A percentile compares a stretch with the other conserved stretches of the same genome.
phyloP scores from a whole-genome alignment of 768 basidiomycete genomes.

The Lentinula sp. region DNA sequence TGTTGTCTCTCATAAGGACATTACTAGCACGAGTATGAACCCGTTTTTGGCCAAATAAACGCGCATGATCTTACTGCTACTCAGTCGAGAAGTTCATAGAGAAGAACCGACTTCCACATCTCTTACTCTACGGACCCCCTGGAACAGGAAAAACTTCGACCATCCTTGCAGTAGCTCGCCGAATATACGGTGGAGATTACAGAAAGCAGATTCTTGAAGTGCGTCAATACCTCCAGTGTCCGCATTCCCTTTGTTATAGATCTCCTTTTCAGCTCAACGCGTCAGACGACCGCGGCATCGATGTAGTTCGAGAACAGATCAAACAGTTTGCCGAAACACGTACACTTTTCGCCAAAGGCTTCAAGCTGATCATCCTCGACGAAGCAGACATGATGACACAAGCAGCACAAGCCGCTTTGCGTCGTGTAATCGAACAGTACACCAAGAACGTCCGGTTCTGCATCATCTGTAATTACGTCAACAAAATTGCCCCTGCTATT shows the following conservation, averaged over 20 bases:
- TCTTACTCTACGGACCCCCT: constrained; percentile 96
- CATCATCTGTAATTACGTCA: constrained; percentile 99
- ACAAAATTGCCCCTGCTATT: constrained; percentile 97
- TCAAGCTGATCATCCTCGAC: constrained; percentile 96
- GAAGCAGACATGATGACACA: constrained; percentile 99
- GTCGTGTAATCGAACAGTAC: constrained; percentile 97
- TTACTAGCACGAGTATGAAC: constrained; percentile 83
- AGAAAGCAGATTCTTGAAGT: constrained; percentile 94
- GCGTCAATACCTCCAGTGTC: constrained; percentile 10
- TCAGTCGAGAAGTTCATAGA: constrained; percentile 96
- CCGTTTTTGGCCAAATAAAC: neutral
- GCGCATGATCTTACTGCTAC: constrained; percentile 6
- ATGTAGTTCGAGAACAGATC: constrained; percentile 97
- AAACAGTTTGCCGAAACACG: constrained; percentile 97
- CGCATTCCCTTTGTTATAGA: neutral
- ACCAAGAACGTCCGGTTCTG: constrained; percentile 99
- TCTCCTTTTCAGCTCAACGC: constrained; percentile 71
- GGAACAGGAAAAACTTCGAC: constrained; percentile 99
- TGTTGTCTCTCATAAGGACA: constrained; percentile 95
- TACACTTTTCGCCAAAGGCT: constrained; percentile 86
- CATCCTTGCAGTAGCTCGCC: constrained; percentile 89
- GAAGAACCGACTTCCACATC: constrained; percentile 88
- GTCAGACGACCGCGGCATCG: constrained; percentile 97
- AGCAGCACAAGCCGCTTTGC: constrained; percentile 92
- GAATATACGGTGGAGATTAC: constrained; percentile 85